Conservation (phyloP, 208 protist species). For the Histomonas meleagridis region DNA sequence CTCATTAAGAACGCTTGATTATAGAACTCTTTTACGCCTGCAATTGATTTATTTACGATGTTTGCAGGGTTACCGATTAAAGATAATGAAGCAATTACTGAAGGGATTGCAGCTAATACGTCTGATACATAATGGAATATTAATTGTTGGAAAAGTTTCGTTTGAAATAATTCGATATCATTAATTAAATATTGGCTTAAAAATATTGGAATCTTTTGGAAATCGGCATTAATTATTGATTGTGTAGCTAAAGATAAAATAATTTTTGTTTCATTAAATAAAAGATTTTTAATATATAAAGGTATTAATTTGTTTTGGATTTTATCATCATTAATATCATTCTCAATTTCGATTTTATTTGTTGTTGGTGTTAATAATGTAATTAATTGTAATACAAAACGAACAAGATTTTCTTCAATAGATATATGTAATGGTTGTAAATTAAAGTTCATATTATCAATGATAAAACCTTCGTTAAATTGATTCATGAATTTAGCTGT, state of each 20-base stretch:
- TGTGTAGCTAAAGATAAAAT: background rate
- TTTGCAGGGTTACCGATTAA: background rate
- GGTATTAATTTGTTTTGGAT: background rate
- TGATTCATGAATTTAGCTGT: background rate
- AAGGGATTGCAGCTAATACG: background rate
- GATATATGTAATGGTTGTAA: background rate
- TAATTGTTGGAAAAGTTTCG: background rate
- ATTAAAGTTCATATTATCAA: background rate
- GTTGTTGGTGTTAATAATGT: background rate
- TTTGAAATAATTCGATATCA: background rate
- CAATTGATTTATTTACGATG: background rate
- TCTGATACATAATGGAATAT: slow-evolving; percentile 9
- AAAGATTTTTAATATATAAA: background rate
- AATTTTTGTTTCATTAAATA: background rate
- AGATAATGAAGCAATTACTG: background rate
- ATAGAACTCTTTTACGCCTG: background rate
- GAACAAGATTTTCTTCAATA: background rate
- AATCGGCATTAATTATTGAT: slow-evolving; percentile 2
- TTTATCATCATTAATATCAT: background rate
- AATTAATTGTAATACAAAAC: background rate
- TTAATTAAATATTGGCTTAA: background rate
- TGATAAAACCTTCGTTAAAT: background rate
- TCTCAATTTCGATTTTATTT: background rate
- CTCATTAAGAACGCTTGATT: background rate
- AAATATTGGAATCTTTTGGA: background rate